Evolutionary conservation across 108 stramenopile species (phyloP).

Genomic region (Fragilaria radians): DNA sequence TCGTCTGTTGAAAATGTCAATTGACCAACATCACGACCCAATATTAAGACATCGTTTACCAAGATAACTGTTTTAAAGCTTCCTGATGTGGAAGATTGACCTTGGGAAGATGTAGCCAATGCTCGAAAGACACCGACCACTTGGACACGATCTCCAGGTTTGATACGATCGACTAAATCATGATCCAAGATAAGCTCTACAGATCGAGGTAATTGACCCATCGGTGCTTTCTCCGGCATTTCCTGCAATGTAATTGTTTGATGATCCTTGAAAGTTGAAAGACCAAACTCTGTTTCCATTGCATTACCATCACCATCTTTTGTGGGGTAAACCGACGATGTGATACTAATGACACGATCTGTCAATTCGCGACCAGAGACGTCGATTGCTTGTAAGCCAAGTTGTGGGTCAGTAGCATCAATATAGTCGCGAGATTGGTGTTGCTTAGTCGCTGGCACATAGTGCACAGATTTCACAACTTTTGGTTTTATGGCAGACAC

Average conservation of each 20-base stretch:
- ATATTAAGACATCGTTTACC: slow-evolving; percentile 88
- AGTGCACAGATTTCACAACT: slow-evolving; percentile 94
- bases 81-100: slow-evolving; percentile 50
- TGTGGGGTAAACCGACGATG: slow-evolving; percentile 85
- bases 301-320: slow-evolving; percentile 86
- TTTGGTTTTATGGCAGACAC: slow-evolving; percentile 96
- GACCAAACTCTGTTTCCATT: slow-evolving; percentile 95
- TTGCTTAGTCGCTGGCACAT: slow-evolving; percentile 83
- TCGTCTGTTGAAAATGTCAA: slow-evolving; percentile 73
- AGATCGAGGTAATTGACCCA: slow-evolving; percentile 97
- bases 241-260: slow-evolving; percentile 96
- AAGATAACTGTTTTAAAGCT: slow-evolving; percentile 93
- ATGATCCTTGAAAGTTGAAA: slow-evolving; percentile 93
- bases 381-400: slow-evolving; percentile 79
- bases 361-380: slow-evolving; percentile 61
- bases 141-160: slow-evolving; percentile 96
- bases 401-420: slow-evolving; percentile 93
- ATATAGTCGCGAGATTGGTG: slow-evolving; percentile 83
- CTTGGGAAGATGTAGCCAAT: slow-evolving; percentile 43
- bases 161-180: slow-evolving; percentile 91
- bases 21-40: slow-evolving; percentile 84
- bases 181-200: slow-evolving; percentile 90
- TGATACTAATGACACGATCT: slow-evolving; percentile 69
- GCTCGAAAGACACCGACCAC: slow-evolving; percentile 92
- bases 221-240: slow-evolving; percentile 94